Evolutionary conservation across 1,284 basidiomycete species (phyloP).

Genomic region (Malassezia obtusa): DNA sequence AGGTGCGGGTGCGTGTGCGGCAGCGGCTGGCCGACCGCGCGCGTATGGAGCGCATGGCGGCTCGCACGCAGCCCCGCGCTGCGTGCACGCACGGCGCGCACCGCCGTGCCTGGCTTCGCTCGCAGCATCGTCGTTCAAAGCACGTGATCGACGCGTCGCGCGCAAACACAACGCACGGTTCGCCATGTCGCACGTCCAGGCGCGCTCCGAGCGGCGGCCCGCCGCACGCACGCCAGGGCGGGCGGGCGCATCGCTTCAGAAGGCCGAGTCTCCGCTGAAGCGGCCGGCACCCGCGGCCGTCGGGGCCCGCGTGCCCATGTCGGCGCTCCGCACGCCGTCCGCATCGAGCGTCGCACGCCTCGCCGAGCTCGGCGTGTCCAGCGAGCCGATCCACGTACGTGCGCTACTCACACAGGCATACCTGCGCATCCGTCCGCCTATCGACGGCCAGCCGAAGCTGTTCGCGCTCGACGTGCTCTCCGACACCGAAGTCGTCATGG

Average conservation of each 20-base stretch:
- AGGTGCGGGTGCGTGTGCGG: constrained; percentile 70
- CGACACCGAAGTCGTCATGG: constrained; percentile 52
- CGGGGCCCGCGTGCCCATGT: constrained; percentile 9
- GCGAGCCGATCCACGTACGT: constrained; percentile 16
- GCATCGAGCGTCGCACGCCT: constrained; percentile 3
- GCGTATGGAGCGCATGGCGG: background rate
- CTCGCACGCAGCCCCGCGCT: background rate
- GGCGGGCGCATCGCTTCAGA: background rate
- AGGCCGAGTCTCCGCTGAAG: background rate
- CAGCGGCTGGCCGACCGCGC: constrained; percentile 63
- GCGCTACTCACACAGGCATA: constrained; percentile 19
- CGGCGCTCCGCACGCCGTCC: constrained; percentile 11
- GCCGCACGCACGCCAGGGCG: background rate
- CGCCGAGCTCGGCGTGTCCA: constrained; percentile 14
- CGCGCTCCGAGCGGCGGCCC: background rate
- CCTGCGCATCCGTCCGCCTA: constrained; percentile 37
- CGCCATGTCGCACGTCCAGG: background rate
- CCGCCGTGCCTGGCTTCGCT: background rate
- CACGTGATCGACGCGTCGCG: constrained; percentile 6
- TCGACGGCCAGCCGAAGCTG: constrained; percentile 13
- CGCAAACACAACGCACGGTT: background rate
- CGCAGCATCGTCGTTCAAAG: background rate
- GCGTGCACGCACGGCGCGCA: background rate
- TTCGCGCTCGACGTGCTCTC: constrained; percentile 46
- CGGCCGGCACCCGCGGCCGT: background rate